phyloP scores from a whole-genome alignment of 352 stramenopile genomes.

The Thalassiosira sp. region DNA sequence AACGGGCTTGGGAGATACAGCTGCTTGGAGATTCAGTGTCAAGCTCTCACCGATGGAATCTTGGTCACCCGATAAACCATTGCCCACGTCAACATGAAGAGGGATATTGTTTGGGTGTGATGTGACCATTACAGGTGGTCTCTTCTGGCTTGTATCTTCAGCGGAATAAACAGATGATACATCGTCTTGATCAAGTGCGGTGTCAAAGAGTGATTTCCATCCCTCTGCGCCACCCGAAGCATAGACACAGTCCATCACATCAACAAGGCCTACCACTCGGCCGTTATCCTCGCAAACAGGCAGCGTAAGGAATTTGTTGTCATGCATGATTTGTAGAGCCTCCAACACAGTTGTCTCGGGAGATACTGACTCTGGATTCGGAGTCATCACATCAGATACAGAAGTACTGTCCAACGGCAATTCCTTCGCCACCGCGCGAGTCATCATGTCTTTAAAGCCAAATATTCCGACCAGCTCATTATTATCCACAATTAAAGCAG shows the following conservation, averaged over 20 bases:
- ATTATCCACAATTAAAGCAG: slow-evolving; percentile 92
- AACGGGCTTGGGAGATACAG: slow-evolving; percentile 19
- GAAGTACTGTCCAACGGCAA: slow-evolving; percentile 90
- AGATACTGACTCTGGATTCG: slow-evolving; percentile 91
- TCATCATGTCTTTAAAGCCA: slow-evolving; percentile 97
- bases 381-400: slow-evolving; percentile 95
- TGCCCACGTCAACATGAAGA: slow-evolving; percentile 65
- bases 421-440: slow-evolving; percentile 91
- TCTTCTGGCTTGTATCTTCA: slow-evolving; percentile 32
- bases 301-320: slow-evolving; percentile 96
- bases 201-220: slow-evolving; percentile 78
- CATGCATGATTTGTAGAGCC: slow-evolving; percentile 96
- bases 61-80: slow-evolving; percentile 42
- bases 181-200: slow-evolving; percentile 70
- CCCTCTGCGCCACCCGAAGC: slow-evolving; percentile 71
- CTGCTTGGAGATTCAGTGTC: slow-evolving; percentile 36
- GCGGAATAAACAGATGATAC: slow-evolving; percentile 33
- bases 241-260: slow-evolving; percentile 93
- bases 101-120: slow-evolving; percentile 70
- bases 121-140: slow-evolving; percentile 45
- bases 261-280: slow-evolving; percentile 92
- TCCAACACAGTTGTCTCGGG: slow-evolving; percentile 93
- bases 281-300: slow-evolving; percentile 91
- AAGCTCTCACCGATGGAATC: slow-evolving; percentile 57
- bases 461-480: slow-evolving; percentile 94